phyloP scores from a whole-genome alignment of 2,329 filamentous ascomycete genomes.

The Stenocarpella maydis region DNA sequence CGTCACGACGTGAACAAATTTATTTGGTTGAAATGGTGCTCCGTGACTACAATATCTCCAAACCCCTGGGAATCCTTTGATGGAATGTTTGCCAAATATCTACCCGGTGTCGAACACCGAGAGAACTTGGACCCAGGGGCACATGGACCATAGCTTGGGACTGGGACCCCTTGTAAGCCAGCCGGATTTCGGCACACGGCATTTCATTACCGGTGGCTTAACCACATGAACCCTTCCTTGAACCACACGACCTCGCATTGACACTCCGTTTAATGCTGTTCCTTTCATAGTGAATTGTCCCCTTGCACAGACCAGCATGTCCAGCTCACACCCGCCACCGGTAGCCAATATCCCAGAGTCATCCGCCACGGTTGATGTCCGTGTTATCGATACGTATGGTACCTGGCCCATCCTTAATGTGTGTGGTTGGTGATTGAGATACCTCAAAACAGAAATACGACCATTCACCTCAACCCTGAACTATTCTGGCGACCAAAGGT shows the following conservation, averaged over 20 bases:
- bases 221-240: too few relatives aligned
- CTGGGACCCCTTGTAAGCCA: too few relatives aligned
- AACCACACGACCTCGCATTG: conserved; percentile 3
- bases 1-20: too few relatives aligned
- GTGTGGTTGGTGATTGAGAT: background rate
- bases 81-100: background rate
- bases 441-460: background rate
- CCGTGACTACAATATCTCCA: too few relatives aligned
- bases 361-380: conserved; percentile 18
- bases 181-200: too few relatives aligned
- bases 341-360: conserved; percentile 11
- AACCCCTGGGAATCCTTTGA: background rate
- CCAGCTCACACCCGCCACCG: background rate
- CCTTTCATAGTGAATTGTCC: background rate
- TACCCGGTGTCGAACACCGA: background rate
- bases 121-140: conserved; percentile 1
- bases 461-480: conserved; percentile 17
- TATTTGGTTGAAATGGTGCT: too few relatives aligned
- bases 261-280: background rate
- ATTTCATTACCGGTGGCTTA: too few relatives aligned
- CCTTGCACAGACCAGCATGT: background rate
- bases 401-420: background rate
- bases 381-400: conserved; percentile 28
- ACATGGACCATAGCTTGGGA: too few relatives aligned
- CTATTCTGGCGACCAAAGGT: conserved; percentile 19